These are phyloP conservation scores for Inga laurina DNA, from an alignment of 306 rosid species.

Conservation along the genomic window DNA sequence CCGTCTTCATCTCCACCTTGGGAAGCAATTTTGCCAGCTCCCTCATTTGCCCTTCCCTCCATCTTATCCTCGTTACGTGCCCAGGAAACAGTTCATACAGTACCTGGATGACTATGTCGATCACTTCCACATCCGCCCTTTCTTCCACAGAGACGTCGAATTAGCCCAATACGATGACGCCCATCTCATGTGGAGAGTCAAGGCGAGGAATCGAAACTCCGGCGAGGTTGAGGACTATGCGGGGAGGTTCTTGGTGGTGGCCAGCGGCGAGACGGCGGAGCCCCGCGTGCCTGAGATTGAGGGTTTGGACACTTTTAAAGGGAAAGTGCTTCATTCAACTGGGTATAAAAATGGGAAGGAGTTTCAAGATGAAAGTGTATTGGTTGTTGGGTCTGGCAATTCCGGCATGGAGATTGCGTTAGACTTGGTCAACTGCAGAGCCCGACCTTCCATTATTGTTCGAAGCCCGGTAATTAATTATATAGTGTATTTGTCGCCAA, in stretches of 20 bases:
- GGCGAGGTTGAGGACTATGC: slow-evolving; percentile 50
- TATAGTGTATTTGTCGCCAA: no score
- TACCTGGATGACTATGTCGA: slow-evolving; percentile 49
- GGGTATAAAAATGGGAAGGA: slow-evolving; percentile 49
- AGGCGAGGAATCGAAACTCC: slow-evolving; percentile 24
- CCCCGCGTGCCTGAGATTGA: slow-evolving; percentile 49
- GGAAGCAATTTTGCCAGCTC: slow-evolving; percentile 49
- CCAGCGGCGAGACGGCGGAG: slow-evolving; percentile 61
- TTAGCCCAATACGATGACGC: slow-evolving; percentile 34
- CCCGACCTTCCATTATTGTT: slow-evolving; percentile 57
- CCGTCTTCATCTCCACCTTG: slow-evolving; percentile 60
- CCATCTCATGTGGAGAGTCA: slow-evolving; percentile 42
- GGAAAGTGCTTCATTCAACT: slow-evolving; percentile 60
- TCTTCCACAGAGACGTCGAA: slow-evolving; percentile 44
- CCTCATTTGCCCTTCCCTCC: slow-evolving; percentile 54
- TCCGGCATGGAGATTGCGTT: slow-evolving; percentile 78
- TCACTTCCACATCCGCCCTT: slow-evolving; percentile 52
- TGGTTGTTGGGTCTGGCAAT: slow-evolving; percentile 79
- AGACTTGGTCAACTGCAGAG: slow-evolving; percentile 59
- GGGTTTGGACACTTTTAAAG: slow-evolving; percentile 44
- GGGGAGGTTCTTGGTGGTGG: slow-evolving; percentile 44
- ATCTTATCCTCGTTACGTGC: slow-evolving; percentile 50
- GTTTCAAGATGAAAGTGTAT: slow-evolving; percentile 46
- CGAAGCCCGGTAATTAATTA: slow-evolving; percentile 61
- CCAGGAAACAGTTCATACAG: slow-evolving; percentile 45